Base-by-base conservation (phyloP, 2,329 filamentous ascomycete species). In the Leptodontidium sp. region DNA sequence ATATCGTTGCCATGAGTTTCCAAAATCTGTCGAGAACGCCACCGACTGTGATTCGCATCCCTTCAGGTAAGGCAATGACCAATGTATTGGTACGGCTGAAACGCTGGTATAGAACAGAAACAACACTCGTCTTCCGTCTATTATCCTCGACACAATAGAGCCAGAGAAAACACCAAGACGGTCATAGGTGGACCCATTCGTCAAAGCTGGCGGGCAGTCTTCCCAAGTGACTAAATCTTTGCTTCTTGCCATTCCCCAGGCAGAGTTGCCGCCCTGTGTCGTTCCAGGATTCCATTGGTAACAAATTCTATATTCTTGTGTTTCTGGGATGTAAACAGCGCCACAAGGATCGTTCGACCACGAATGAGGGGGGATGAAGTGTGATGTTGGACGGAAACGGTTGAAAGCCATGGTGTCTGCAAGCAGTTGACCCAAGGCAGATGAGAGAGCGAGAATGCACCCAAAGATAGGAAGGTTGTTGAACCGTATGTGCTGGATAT, bases 161-260 rank as follows among this genome's bases (percentile, higher is more conserved):
- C 73, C 72, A 2, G 72, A 71, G 63, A 73, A 74, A 2, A 75
- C 70, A 11, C 73, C 73, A 35, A 69, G 32, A 2, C 68, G 50
- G 59, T 74, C 73, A 53, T 75, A 73, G 6, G 70, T 69, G 6
- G 66, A 29, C 32, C 67, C 70, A 26, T 68, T 71, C 50, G 24
- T 66, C 8, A 73, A 47, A n/a, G 70, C 69, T n/a, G 70, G 70
- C 7, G 67, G 65, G 40, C 67, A 72, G 35, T 72, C 72, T 53
- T 70, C 67, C 88, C 89, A 91, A 66, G 86, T 85, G 73, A 88
- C 88, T 1, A 91, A 78, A 72, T 91, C 88, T 24, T 79, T 75
- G 55, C 85, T 87, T 2, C 87, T 90, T 4, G 88, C 88, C 74
- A 91, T 88, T 17, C 89, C 88, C 89, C 89, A 91, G 70, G 90